A percentile compares a stretch with the other conserved stretches of the same genome.
These are phyloP conservation scores for Paramecium pentaurelia DNA, from an alignment of 73 alveolate genomes.

Conservation along the genomic window DNA sequence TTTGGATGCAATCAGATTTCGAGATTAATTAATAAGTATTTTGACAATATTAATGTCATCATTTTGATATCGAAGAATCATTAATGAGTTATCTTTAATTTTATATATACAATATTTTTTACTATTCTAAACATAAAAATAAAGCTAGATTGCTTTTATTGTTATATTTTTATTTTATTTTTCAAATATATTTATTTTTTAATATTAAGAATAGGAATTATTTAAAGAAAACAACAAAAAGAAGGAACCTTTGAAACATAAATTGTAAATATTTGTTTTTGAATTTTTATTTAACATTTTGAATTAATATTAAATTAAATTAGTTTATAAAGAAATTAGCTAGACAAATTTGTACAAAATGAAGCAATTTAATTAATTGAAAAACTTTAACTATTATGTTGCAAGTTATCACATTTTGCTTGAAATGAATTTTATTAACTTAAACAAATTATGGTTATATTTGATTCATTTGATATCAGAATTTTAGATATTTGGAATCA, in stretches of 20 bases:
- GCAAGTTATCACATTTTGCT: background rate
- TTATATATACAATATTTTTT: background rate
- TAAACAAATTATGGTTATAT: background rate
- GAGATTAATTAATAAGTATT: background rate
- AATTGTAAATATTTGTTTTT: background rate
- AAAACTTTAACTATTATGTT: background rate
- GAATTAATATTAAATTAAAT: background rate
- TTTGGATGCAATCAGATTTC: background rate
- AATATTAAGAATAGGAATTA: no score
- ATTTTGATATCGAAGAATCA: background rate
- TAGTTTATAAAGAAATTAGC: background rate
- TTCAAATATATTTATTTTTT: no score
- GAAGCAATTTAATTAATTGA: background rate
- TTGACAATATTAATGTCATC: background rate
- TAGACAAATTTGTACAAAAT: background rate
- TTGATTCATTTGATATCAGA: background rate
- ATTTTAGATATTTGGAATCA: background rate
- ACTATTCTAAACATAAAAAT: background rate
- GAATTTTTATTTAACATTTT: background rate
- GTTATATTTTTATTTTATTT: no score
- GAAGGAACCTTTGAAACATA: background rate
- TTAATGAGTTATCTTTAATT: background rate
- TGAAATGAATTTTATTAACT: background rate
- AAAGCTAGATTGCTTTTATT: background rate
- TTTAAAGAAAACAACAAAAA: no score